phyloP scores from a whole-genome alignment of 441 rosid species.

The Erodium moschatum region DNA sequence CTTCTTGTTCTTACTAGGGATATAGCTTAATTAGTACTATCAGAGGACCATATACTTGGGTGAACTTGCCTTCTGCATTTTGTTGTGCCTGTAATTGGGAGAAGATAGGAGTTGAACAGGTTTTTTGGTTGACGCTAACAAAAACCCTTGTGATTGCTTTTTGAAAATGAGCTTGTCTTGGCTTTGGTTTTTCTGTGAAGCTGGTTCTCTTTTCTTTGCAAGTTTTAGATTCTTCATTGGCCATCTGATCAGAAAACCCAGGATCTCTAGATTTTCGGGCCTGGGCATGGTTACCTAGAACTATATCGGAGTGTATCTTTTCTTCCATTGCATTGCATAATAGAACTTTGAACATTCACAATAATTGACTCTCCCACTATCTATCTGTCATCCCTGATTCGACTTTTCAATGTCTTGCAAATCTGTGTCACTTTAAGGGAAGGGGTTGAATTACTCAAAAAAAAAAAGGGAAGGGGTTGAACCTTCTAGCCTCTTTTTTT shows the following conservation, averaged over 20 bases:
- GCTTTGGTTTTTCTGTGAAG: not conserved
- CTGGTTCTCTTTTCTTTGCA: not conserved
- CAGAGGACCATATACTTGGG: not conserved
- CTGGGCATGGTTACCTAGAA: too few species aligned
- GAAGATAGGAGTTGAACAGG: not conserved
- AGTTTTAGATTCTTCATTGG: not conserved
- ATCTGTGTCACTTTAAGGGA: not conserved
- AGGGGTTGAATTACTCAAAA: not conserved
- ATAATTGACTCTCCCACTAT: not conserved
- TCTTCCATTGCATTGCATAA: not conserved
- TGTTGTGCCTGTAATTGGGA: not conserved
- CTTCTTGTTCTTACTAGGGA: not conserved
- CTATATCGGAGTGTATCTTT: not conserved
- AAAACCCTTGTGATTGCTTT: not conserved
- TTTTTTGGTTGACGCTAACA: not conserved
- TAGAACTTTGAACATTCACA: not conserved
- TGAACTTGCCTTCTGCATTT: not conserved
- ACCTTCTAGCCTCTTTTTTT: not conserved
- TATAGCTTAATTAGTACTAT: not conserved
- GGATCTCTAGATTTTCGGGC: too few species aligned
- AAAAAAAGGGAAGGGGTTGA: not conserved
- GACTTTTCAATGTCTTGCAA: not conserved
- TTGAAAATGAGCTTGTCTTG: not conserved
- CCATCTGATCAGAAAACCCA: too few species aligned
- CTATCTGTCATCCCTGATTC: not conserved